Evolutionary conservation across 2,329 filamentous ascomycete genomes (phyloP).

Genomic region (Paraphoma sp.): DNA sequence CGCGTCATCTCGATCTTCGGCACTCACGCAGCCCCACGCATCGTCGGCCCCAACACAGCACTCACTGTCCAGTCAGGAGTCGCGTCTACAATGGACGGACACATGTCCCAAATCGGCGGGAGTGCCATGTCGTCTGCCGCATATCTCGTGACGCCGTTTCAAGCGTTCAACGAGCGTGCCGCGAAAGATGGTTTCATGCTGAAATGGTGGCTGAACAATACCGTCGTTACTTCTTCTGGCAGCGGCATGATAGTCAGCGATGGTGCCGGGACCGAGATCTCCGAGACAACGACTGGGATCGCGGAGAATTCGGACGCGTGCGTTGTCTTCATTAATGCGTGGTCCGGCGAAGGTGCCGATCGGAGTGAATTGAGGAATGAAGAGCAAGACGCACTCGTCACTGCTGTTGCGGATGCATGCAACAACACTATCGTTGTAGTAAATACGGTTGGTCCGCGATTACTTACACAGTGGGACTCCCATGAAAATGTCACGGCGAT

Average conservation of each 20-base stretch:
- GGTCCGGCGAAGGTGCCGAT: conserved; percentile 4
- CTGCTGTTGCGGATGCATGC: conserved; percentile 52
- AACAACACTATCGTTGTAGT: conserved; percentile 58
- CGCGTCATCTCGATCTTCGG: not conserved
- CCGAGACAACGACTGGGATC: conserved; percentile 12
- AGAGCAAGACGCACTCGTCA: conserved; percentile 36
- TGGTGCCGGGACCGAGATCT: conserved; percentile 10
- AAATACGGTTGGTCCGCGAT: conserved; percentile 66
- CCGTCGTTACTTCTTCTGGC: conserved; percentile 6
- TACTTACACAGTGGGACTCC: conserved; percentile 77
- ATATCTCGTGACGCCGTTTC: not conserved
- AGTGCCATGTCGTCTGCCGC: conserved; percentile 2
- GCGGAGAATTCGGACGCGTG: conserved; percentile 12
- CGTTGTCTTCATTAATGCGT: conserved; percentile 28
- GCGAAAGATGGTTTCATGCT: conserved; percentile 14
- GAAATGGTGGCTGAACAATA: conserved; percentile 18
- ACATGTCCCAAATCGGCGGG: conserved; percentile 13
- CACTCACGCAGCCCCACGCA: not conserved
- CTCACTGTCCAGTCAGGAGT: conserved; percentile 13
- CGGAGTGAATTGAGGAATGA: not conserved
- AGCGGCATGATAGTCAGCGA: conserved; percentile 11
- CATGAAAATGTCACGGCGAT: conserved; percentile 81
- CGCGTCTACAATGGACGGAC: conserved; percentile 12
- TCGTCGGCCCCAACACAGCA: conserved; percentile 15
- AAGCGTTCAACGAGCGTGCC: conserved; percentile 2